Conservation (phyloP, 192 early-diverging fungal species). For the Physocladia obscura region DNA sequence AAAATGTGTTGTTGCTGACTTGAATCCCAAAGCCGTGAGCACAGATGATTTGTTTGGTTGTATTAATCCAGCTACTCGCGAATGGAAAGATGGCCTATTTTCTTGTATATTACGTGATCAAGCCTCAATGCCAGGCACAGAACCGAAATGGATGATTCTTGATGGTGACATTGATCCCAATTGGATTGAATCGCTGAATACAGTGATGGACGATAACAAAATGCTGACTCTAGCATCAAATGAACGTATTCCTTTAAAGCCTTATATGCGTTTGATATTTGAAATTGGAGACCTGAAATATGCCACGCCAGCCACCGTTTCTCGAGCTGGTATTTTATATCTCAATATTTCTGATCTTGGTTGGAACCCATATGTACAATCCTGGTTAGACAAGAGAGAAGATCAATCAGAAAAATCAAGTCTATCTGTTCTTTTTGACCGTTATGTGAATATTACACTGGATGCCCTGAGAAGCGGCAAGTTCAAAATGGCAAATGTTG, state of each 20-base stretch:
- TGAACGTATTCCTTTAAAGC: constrained; percentile 68
- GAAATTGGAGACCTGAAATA: constrained; percentile 68
- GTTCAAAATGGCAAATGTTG: constrained; percentile 64
- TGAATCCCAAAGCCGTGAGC: constrained; percentile 67
- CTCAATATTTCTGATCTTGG: constrained; percentile 63
- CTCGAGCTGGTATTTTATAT: constrained; percentile 68
- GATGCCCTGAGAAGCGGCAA: constrained; percentile 56
- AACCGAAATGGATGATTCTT: constrained; percentile 68
- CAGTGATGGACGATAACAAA: constrained; percentile 73
- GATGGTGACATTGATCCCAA: constrained; percentile 63
- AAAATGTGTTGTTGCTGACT: constrained; percentile 58
- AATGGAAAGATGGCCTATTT: constrained; percentile 71
- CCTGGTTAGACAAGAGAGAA: constrained; percentile 66
- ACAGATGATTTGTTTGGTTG: constrained; percentile 69
- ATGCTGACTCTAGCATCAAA: constrained; percentile 65
- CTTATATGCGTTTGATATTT: constrained; percentile 65
- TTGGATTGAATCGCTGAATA: constrained; percentile 70
- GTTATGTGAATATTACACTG: constrained; percentile 60
- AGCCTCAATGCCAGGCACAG: constrained; percentile 54
- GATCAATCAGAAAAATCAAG: constrained; percentile 60
- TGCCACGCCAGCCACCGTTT: constrained; percentile 71
- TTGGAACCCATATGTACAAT: constrained; percentile 69
- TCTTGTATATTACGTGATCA: constrained; percentile 63
- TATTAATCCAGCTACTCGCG: constrained; percentile 64
- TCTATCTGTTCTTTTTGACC: constrained; percentile 60